Conservation (phyloP, 768 basidiomycete species). For the Termitomyces sp. region DNA sequence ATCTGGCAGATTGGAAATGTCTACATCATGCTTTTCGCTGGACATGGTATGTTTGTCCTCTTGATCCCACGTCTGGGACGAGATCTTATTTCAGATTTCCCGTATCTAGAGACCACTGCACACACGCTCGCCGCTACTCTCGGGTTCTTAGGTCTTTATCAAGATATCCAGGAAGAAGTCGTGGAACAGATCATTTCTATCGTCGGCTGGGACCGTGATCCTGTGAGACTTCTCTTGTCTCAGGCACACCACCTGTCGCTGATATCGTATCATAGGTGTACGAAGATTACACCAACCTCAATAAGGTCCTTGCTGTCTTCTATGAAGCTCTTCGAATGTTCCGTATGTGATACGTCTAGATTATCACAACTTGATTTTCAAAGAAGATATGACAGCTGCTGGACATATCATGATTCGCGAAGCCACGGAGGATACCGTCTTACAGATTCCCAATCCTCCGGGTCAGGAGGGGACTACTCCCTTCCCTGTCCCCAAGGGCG, state of each 20-base stretch:
- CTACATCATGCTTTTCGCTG: conserved; percentile 52
- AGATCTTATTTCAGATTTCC: neutral
- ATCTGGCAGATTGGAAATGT: conserved; percentile 46
- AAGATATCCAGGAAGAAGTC: conserved; percentile 41
- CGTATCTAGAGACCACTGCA: conserved; percentile 38
- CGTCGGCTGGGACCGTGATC: conserved; percentile 30
- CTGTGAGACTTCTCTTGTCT: conserved; percentile 19
- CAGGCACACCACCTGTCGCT: neutral
- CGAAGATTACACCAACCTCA: conserved; percentile 37
- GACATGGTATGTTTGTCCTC: conserved; percentile 39
- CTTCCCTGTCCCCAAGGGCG: conserved; percentile 37
- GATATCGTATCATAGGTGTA: conserved; percentile 22
- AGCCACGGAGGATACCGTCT: conserved; percentile 38
- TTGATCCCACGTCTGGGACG: neutral
- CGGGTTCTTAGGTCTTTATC: conserved; percentile 38
- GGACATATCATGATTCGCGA: conserved; percentile 38
- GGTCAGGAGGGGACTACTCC: conserved; percentile 34
- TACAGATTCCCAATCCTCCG: conserved; percentile 36
- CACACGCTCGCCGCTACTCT: conserved; percentile 40
- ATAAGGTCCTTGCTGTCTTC: conserved; percentile 40
- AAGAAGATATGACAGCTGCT: conserved; percentile 29
- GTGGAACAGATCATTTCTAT: conserved; percentile 34
- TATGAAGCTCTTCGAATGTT: conserved; percentile 43
- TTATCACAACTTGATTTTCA: neutral
- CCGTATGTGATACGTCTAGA: conserved; percentile 28